These are phyloP conservation scores for Phytophthora pinifolia DNA, from an alignment of 352 stramenopile genomes.

Conservation along the genomic window DNA sequence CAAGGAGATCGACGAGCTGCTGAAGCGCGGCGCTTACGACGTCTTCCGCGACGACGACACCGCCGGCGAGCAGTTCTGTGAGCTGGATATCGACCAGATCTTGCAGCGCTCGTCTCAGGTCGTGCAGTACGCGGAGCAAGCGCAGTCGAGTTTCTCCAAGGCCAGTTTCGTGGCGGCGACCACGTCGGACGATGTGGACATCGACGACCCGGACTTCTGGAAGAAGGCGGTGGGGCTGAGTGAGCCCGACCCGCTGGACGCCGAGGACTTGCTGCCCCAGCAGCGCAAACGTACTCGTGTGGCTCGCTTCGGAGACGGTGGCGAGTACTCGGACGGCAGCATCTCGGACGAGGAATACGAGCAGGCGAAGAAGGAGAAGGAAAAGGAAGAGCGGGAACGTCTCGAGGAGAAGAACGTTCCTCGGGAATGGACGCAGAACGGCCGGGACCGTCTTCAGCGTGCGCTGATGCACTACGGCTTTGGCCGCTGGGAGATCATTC, in stretches of 20 bases:
- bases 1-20: constrained; percentile 91
- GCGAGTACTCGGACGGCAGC: constrained; percentile 66
- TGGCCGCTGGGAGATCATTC: constrained; percentile 87
- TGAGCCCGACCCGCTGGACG: constrained; percentile 67
- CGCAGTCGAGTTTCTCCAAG: constrained; percentile 90
- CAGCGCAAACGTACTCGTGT: constrained; percentile 88
- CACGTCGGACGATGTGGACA: constrained; percentile 93
- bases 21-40: constrained; percentile 91
- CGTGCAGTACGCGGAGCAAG: constrained; percentile 85
- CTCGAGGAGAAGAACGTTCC: constrained; percentile 66
- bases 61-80: constrained; percentile 95
- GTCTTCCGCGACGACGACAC: constrained; percentile 92
- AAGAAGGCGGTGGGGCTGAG: constrained; percentile 95
- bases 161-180: constrained; percentile 91
- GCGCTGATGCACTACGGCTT: constrained; percentile 89
- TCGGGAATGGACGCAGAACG: constrained; percentile 87
- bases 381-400: constrained; percentile 56
- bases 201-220: constrained; percentile 99
- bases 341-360: constrained; percentile 65
- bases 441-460: constrained; percentile 78
- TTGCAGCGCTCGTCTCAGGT: constrained; percentile 88
- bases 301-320: constrained; percentile 70
- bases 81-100: constrained; percentile 98
- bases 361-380: constrained; percentile 44
- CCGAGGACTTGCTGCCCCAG: constrained; percentile 62